Evolutionary conservation across 805 yeast species (phyloP).

Genomic region (Lachancea mirantina): DNA sequence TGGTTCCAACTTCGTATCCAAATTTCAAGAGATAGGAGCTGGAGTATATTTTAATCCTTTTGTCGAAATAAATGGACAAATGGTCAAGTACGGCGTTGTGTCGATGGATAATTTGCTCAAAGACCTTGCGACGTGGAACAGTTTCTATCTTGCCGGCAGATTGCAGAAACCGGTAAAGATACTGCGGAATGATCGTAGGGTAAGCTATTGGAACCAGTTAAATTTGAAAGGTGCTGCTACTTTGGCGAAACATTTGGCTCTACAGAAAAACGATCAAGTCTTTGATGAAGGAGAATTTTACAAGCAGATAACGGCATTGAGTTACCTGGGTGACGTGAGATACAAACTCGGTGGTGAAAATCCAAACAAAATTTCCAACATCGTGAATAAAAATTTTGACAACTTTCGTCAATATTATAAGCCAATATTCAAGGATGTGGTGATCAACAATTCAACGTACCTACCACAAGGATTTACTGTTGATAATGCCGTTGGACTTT

Average conservation of each 20-base stretch:
- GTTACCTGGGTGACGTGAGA: constrained; percentile 88
- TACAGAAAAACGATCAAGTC: constrained; percentile 28
- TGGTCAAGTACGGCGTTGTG: constrained; percentile 83
- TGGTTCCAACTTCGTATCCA: constrained; percentile 52
- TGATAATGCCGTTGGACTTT: constrained; percentile 31
- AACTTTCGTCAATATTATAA: constrained; percentile 65
- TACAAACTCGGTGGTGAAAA: constrained; percentile 84
- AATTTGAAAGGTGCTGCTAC: constrained; percentile 76
- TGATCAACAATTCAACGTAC: constrained; percentile 26
- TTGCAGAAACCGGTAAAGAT: constrained; percentile 89
- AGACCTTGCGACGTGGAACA: constrained; percentile 79
- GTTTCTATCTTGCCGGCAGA: constrained; percentile 85
- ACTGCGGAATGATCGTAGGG: constrained; percentile 54
- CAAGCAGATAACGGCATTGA: constrained; percentile 67
- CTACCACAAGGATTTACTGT: constrained; percentile 35
- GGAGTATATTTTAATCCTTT: constrained; percentile 94
- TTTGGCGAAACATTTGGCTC: constrained; percentile 36
- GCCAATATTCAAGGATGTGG: constrained; percentile 44
- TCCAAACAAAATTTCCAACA: constrained; percentile 79
- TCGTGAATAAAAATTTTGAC: constrained; percentile 67
- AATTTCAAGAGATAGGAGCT: constrained; percentile 66
- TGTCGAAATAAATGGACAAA: constrained; percentile 51
- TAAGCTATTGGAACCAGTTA: constrained; percentile 61
- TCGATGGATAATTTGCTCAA: constrained; percentile 50
- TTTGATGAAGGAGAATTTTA: constrained; percentile 63